Evolutionary conservation across 345 rosid genomes (phyloP).

Genomic region (Erucastrum elatum): DNA sequence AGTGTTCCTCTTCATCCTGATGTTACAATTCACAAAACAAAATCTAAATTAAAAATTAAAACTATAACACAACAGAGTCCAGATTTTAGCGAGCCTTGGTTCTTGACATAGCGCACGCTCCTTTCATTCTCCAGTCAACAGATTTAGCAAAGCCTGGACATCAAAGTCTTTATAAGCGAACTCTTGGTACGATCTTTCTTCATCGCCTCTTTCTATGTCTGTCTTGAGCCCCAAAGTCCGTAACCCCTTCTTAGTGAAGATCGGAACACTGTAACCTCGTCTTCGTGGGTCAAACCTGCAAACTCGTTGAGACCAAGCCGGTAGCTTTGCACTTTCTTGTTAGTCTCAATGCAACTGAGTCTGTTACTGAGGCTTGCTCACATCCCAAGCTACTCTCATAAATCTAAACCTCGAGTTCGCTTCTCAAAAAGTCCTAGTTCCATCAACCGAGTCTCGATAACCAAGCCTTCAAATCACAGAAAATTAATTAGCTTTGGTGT

Average conservation of each 20-base stretch:
- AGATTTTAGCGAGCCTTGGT: constrained; percentile 55
- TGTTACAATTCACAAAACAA: constrained; percentile 5
- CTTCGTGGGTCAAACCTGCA: constrained; percentile 66
- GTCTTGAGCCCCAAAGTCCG: constrained; percentile 47
- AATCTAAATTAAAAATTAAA: no score
- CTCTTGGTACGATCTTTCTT: constrained; percentile 24
- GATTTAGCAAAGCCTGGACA: constrained; percentile 48
- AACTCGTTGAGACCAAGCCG: constrained; percentile 43
- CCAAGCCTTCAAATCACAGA: no score
- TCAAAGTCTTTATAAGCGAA: constrained; percentile 29
- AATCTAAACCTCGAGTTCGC: background rate
- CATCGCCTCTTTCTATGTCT: constrained; percentile 4
- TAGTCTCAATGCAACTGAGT: no score
- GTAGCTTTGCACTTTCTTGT: background rate
- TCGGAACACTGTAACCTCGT: constrained; percentile 39
- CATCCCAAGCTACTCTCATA: background rate
- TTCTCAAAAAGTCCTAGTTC: background rate
- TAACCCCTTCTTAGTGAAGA: no score
- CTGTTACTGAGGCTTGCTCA: background rate
- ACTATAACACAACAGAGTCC: background rate
- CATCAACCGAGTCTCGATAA: no score
- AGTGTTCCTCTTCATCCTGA: constrained; percentile 71
- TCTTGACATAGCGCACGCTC: constrained; percentile 70
- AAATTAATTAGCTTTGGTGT: no score
- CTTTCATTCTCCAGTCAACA: constrained; percentile 83